Percentiles rank a stretch among this genome's conserved stretches.
These are phyloP conservation scores for Scedosporium dehoogii DNA, from an alignment of 2,329 filamentous ascomycete species.

Conservation along the genomic window DNA sequence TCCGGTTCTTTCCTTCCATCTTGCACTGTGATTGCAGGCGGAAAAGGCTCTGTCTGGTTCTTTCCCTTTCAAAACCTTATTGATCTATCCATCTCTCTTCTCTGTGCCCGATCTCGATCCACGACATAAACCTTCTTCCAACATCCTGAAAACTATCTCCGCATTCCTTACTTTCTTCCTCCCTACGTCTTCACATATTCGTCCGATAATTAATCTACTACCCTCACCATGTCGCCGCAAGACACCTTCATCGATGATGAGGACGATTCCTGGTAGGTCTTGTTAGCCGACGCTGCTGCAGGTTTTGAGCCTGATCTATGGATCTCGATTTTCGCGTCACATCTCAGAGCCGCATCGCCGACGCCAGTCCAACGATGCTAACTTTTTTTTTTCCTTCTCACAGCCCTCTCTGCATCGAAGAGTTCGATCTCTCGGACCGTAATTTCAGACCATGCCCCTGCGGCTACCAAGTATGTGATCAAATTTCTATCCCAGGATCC, in stretches of 20 bases:
- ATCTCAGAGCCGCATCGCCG: constrained; percentile 7
- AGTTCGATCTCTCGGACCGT: constrained; percentile 94
- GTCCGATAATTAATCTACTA: constrained; percentile 7
- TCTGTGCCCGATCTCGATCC: constrained; percentile 2
- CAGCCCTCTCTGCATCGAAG: constrained; percentile 96
- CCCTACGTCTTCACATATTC: constrained; percentile 13
- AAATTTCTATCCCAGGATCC: background rate
- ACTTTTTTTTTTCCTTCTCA: constrained; percentile 27
- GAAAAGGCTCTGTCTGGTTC: constrained; percentile 4
- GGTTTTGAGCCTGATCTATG: background rate
- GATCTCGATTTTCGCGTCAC: constrained; percentile 3
- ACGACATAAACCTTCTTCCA: background rate
- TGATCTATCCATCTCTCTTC: background rate
- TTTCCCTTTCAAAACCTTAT: constrained; percentile 3
- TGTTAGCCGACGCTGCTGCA: background rate
- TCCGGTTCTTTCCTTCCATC: background rate
- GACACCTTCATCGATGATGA: constrained; percentile 64
- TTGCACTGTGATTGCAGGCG: background rate
- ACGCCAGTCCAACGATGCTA: constrained; percentile 14
- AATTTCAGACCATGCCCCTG: constrained; percentile 97
- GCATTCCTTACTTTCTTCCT: constrained; percentile 11
- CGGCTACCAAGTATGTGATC: constrained; percentile 74
- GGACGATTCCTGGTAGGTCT: constrained; percentile 55
- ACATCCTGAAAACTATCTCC: constrained; percentile 6
- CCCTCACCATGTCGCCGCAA: constrained; percentile 50